phyloP scores from a whole-genome alignment of 495 filamentous ascomycete species.

The Annulohypoxylon bovei region DNA sequence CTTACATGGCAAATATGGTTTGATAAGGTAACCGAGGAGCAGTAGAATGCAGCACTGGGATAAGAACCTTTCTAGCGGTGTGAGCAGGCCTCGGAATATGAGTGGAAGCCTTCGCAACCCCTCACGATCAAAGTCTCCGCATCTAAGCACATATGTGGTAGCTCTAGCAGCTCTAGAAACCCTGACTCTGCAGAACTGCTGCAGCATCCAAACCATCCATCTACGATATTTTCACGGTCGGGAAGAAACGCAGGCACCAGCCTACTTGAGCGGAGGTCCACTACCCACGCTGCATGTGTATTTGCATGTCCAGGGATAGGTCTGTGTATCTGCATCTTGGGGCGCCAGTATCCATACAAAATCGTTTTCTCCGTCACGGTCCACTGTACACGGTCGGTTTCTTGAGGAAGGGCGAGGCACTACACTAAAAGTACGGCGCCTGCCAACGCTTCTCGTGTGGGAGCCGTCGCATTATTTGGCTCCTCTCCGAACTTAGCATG shows the following conservation, averaged over 20 bases:
- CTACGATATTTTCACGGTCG: conserved; percentile 19
- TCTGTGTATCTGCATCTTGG: conserved; percentile 24
- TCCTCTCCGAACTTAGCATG: conserved; percentile 30
- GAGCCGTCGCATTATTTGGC: conserved; percentile 26
- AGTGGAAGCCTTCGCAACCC: conserved; percentile 32
- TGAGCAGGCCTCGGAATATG: conserved; percentile 30
- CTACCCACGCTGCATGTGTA: conserved; percentile 34
- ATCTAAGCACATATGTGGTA: conserved; percentile 33
- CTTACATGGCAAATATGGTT: conserved; percentile 20
- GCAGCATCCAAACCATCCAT: conserved; percentile 32
- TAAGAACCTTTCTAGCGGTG: conserved; percentile 38
- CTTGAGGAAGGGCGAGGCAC: conserved; percentile 19
- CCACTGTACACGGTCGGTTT: conserved; percentile 25
- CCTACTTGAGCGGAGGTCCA: conserved; percentile 25
- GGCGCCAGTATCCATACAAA: conserved; percentile 28
- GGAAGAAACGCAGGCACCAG: conserved; percentile 32
- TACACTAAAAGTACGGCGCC: conserved; percentile 15
- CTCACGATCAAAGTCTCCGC: conserved; percentile 41
- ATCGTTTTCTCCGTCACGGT: conserved; percentile 21
- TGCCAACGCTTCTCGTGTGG: conserved; percentile 24
- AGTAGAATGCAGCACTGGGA: conserved; percentile 34
- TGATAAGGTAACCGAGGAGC: conserved; percentile 28
- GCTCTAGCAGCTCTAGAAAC: conserved; percentile 21
- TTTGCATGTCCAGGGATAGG: conserved; percentile 31
- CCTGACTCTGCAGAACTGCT: conserved; percentile 29